Conservation (phyloP, 768 basidiomycete species). For the Strobilomyces echinocephalus region DNA sequence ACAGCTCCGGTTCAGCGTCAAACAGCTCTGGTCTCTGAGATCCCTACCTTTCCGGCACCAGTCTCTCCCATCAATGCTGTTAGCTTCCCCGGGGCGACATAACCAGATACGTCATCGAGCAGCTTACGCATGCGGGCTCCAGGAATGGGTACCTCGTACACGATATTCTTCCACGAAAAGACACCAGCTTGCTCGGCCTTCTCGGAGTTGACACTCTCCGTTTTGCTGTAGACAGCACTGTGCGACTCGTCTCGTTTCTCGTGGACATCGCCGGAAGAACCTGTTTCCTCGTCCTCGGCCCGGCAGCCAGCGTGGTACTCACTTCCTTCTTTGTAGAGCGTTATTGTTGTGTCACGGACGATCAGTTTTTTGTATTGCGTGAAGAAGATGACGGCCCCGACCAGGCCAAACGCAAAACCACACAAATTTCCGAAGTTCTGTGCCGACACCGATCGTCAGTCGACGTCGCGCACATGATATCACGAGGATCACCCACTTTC, state of each 20-base stretch:
- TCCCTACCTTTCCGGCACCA: conserved; percentile 28
- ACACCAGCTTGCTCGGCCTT: conserved; percentile 35
- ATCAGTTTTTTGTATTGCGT: conserved; percentile 29
- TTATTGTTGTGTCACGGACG: conserved; percentile 30
- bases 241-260: background rate
- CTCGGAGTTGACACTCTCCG: conserved; percentile 11
- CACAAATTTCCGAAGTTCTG: conserved; percentile 43
- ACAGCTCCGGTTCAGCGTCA: background rate
- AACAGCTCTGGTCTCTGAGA: background rate
- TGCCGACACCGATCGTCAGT: background rate
- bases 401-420: conserved; percentile 39
- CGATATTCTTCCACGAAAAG: conserved; percentile 75
- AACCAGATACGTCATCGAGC: conserved; percentile 44
- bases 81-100: conserved; percentile 46
- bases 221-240: background rate
- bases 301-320: background rate
- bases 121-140: conserved; percentile 23
- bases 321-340: conserved; percentile 16
- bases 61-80: conserved; percentile 49
- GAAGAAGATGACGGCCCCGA: conserved; percentile 32
- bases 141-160: conserved; percentile 44
- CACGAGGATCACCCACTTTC: conserved; percentile 31
- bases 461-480: background rate
- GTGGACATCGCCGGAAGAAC: background rate
- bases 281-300: conserved; percentile 16